phyloP scores from a whole-genome alignment of 2,329 filamentous ascomycete genomes.

The Pestalotiopsis sp. region DNA sequence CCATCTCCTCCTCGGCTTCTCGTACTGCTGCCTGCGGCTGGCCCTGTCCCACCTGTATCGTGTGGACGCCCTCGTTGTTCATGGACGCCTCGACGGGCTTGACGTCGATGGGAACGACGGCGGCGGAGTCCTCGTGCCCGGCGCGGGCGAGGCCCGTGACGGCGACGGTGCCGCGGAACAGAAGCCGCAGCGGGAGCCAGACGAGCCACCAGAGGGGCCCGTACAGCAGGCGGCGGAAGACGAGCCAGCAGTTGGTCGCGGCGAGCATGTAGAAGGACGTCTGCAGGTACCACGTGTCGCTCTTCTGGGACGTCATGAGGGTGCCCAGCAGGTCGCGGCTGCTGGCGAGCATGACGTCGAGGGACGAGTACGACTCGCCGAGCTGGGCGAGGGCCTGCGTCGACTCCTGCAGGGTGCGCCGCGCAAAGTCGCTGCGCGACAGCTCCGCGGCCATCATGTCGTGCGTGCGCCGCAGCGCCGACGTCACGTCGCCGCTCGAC shows the following conservation, averaged over 20 bases:
- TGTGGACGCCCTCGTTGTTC: conserved; percentile 49
- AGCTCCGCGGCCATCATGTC: conserved; percentile 85
- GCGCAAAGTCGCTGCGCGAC: conserved; percentile 83
- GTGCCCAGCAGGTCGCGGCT: conserved; percentile 77
- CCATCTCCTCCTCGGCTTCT: conserved; percentile 19
- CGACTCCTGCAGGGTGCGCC: conserved; percentile 83
- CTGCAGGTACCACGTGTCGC: conserved; percentile 96
- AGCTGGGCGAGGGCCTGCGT: conserved; percentile 81
- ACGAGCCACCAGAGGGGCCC: conserved; percentile 90
- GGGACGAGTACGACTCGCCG: conserved; percentile 76
- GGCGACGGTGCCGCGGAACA: conserved; percentile 61
- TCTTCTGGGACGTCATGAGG: conserved; percentile 86
- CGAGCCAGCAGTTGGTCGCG: conserved; percentile 78
- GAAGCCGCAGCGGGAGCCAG: conserved; percentile 75
- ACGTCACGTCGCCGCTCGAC: conserved; percentile 82
- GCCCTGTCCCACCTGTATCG: conserved; percentile 43
- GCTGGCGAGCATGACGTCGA: conserved; percentile 76
- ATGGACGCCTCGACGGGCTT: conserved; percentile 24
- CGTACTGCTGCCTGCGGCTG: conserved; percentile 32
- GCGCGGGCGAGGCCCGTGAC: conserved; percentile 49
- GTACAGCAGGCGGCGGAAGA: conserved; percentile 84
- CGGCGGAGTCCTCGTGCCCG: conserved; percentile 26
- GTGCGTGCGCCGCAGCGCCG: conserved; percentile 82
- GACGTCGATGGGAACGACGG: conserved; percentile 22
- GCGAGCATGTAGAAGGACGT: conserved; percentile 83